These are phyloP conservation scores for Prunus yedoensis DNA, from an alignment of 331 rosid genomes.

Conservation along the genomic window DNA sequence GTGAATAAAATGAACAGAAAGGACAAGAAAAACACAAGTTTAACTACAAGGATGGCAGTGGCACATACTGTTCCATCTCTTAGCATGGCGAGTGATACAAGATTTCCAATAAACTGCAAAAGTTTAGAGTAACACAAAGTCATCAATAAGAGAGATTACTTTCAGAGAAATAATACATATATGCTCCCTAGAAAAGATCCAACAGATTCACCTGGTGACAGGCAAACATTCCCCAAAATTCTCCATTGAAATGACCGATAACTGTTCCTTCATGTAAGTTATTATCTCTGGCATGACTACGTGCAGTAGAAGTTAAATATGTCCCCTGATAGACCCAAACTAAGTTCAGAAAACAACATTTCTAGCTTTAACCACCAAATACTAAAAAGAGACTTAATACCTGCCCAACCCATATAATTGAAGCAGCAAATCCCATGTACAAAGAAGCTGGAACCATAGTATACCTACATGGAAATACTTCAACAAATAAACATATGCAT, in stretches of 20 bases:
- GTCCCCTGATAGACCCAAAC: constrained; percentile 59
- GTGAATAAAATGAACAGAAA: background rate
- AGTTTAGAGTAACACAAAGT: background rate
- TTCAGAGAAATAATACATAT: background rate
- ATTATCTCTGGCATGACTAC: constrained; percentile 57
- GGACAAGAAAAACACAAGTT: background rate
- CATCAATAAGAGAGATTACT: background rate
- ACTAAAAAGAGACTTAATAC: constrained; percentile 29
- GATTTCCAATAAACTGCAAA: constrained; percentile 80
- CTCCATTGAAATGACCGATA: constrained; percentile 85
- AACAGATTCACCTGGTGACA: constrained; percentile 57
- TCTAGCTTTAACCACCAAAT: background rate
- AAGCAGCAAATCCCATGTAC: constrained; percentile 82
- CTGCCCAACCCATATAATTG: constrained; percentile 92
- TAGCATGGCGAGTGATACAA: constrained; percentile 61
- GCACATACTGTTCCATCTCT: constrained; percentile 54
- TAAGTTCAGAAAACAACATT: background rate
- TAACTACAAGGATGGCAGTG: constrained; percentile 5
- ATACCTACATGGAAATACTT: constrained; percentile 49
- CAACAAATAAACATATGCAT: background rate
- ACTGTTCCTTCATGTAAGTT: constrained; percentile 69
- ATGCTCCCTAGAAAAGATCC: background rate
- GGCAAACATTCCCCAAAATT: constrained; percentile 77
- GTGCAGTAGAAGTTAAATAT: constrained; percentile 79
- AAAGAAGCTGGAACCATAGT: constrained; percentile 80